Evolutionary conservation across 176 grass and related monocot genomes (phyloP).

Genomic region (Oryza meridionalis): DNA sequence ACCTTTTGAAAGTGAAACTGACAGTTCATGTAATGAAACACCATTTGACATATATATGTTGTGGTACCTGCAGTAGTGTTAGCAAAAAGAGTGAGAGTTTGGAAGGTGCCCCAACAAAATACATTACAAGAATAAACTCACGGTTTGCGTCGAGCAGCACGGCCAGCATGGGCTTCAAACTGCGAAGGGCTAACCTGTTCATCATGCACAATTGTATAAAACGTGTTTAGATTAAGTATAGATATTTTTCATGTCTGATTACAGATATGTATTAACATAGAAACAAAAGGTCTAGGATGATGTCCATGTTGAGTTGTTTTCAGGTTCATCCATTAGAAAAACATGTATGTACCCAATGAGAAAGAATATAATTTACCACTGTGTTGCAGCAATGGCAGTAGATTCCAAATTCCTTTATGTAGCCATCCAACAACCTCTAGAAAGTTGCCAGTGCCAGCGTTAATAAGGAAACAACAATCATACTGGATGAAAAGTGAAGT

Average conservation of each 20-base stretch:
- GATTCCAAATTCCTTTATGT: slow-evolving; percentile 91
- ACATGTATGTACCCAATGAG: slow-evolving; percentile 14
- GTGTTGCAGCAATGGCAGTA: slow-evolving; percentile 86
- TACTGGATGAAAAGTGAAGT: slow-evolving; percentile 14
- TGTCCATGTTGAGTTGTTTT: slow-evolving; percentile 3
- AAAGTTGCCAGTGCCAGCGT: slow-evolving; percentile 35
- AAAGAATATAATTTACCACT: slow-evolving; percentile 58
- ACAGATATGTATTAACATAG: slow-evolving; percentile 31
- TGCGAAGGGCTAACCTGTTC: slow-evolving; percentile 93
- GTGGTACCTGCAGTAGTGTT: slow-evolving; percentile 76
- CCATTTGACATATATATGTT: slow-evolving; percentile 99
- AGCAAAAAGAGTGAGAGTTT: slow-evolving; percentile 27
- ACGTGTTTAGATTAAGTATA: slow-evolving; percentile 23
- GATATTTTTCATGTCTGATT: no score
- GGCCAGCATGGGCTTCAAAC: slow-evolving; percentile 96
- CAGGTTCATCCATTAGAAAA: slow-evolving; percentile 14
- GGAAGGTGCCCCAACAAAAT: slow-evolving; percentile 7
- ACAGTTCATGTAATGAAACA: slow-evolving; percentile 93
- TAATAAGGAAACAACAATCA: slow-evolving; percentile 35
- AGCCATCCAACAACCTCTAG: slow-evolving; percentile 90
- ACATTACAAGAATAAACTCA: slow-evolving; percentile 51
- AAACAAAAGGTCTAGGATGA: background rate
- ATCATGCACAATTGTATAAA: slow-evolving; percentile 39
- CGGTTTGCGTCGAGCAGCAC: slow-evolving; percentile 88
- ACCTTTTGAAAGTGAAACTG: slow-evolving; percentile 83